Evolutionary conservation across 192 early-diverging fungal species (phyloP).

Genomic region (Lobosporangium transversale): DNA sequence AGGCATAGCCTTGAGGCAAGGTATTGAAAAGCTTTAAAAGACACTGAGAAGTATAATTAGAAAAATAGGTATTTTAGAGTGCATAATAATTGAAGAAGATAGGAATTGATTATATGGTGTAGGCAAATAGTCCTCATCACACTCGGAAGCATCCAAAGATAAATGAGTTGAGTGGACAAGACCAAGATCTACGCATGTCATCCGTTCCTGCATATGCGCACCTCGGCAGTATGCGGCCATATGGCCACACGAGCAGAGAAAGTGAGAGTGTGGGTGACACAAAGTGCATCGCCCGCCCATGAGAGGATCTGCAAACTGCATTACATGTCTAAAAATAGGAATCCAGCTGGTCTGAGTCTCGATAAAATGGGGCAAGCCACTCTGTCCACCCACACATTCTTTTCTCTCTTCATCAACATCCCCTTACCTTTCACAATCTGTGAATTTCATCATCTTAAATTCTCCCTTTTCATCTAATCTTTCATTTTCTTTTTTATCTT

Average conservation of each 20-base stretch:
- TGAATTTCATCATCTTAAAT: background rate
- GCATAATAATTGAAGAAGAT: too few species aligned
- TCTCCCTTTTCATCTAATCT: background rate
- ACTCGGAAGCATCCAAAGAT: background rate
- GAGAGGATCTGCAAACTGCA: background rate
- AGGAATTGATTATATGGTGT: conserved; percentile 4
- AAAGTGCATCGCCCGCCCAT: background rate
- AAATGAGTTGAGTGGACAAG: background rate
- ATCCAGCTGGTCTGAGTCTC: background rate
- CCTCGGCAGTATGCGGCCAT: background rate
- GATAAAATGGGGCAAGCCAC: background rate
- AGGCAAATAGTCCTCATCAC: background rate
- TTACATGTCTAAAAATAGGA: background rate
- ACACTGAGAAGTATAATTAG: conserved; percentile 30
- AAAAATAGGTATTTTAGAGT: conserved; percentile 4
- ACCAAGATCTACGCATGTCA: too few species aligned
- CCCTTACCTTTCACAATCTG: background rate
- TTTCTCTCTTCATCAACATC: background rate
- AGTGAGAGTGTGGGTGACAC: background rate
- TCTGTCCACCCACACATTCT: background rate
- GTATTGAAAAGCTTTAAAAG: conserved; percentile 21
- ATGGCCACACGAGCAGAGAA: background rate
- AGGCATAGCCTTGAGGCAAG: conserved; percentile 19
- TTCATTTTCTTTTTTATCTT: background rate
- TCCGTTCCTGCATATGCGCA: too few species aligned